Evolutionary conservation across 2,329 filamentous ascomycete genomes (phyloP).

Genomic region (Neopestalotiopsis sp.): DNA sequence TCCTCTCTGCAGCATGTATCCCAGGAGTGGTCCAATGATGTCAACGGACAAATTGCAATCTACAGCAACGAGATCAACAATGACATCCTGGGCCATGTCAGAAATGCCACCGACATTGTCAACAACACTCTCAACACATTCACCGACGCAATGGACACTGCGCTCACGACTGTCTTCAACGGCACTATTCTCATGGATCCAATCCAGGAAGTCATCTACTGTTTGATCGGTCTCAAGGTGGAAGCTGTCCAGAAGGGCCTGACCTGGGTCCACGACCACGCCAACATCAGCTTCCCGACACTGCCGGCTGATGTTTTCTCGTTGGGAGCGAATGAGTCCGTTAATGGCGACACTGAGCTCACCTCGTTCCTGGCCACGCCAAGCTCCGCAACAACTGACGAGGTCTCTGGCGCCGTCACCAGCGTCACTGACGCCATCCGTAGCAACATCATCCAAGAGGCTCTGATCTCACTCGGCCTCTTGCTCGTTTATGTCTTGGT

Average conservation of each 20-base stretch:
- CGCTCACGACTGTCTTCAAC: conserved; percentile 79
- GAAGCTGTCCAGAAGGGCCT: conserved; percentile 83
- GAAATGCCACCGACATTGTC: conserved; percentile 79
- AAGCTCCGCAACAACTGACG: conserved; percentile 75
- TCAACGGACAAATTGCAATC: conserved; percentile 74
- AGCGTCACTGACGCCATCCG: conserved; percentile 72
- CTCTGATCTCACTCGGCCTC: conserved; percentile 78
- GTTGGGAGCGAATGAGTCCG: conserved; percentile 70
- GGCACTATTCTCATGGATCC: conserved; percentile 81
- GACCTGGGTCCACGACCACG: conserved; percentile 92
- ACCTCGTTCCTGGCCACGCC: conserved; percentile 80
- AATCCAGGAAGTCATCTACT: conserved; percentile 80
- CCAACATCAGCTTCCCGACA: conserved; percentile 79
- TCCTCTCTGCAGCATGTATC: conserved; percentile 75
- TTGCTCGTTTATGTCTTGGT: conserved; percentile 80
- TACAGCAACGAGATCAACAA: conserved; percentile 82
- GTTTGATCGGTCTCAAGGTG: conserved; percentile 88
- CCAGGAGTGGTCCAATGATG: conserved; percentile 74
- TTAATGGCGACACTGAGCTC: conserved; percentile 63
- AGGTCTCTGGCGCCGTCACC: conserved; percentile 78
- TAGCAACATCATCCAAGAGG: conserved; percentile 74
- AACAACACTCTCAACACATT: conserved; percentile 88
- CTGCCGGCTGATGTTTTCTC: conserved; percentile 85
- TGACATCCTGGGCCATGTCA: conserved; percentile 86
- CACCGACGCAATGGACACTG: conserved; percentile 75